Evolutionary conservation across 257 asterid species (phyloP).

Genomic region (Solanum microdontum): DNA sequence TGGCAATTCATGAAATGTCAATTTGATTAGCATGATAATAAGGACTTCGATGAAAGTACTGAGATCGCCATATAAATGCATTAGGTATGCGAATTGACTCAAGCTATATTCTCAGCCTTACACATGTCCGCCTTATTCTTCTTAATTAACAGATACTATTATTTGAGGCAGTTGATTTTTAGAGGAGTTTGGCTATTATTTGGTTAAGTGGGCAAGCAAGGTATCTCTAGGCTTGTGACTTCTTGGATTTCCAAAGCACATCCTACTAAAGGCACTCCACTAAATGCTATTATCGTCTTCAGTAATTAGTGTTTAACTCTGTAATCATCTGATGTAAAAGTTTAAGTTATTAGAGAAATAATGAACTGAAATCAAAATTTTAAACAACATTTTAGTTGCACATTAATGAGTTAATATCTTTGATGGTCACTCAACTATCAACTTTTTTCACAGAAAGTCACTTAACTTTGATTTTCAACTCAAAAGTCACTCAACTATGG

Average conservation of each 20-base stretch:
- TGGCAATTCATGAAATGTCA: neutral
- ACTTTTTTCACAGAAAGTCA: too few species aligned
- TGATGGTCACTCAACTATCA: too few species aligned
- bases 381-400: neutral
- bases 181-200: neutral
- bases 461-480: too few species aligned
- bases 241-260: slow-evolving; percentile 10
- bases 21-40: neutral
- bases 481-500: too few species aligned
- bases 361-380: neutral
- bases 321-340: neutral
- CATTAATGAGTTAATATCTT: too few species aligned
- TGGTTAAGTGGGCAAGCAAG: too few species aligned
- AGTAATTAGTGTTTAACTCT: neutral
- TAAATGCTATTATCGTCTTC: neutral
- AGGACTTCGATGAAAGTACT: neutral
- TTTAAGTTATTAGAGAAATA: neutral
- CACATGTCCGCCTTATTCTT: neutral
- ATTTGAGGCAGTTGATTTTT: neutral
- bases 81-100: neutral
- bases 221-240: neutral
- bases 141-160: neutral
- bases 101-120: neutral
- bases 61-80: neutral
- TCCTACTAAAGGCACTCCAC: slow-evolving; percentile 5